Base-by-base conservation (phyloP, 441 rosid genomes). In the Erodium trifolium region DNA sequence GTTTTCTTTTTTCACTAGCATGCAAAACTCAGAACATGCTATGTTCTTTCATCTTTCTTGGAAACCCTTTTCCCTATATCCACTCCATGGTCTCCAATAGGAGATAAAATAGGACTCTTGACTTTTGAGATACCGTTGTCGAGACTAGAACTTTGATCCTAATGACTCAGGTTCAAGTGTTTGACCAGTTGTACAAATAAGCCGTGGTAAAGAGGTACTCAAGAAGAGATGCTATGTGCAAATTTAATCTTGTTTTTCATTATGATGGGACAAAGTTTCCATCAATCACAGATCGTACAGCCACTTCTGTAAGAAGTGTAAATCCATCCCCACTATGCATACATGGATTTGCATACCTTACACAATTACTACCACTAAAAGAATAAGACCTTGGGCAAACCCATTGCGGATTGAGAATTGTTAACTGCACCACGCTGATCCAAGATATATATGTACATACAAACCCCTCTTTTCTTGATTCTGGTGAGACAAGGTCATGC, bases 381-480 rank as follows among this genome's bases (percentile, higher is more conserved):
- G 65, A 9, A 60, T 9, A 60, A 27, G 13, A 59, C 45, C 34
- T n/a, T 62, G 53, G 1, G 9, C 62, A 68, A 69, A 72, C 75
- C 77, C 74, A 72, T 41, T 67, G 14, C 17, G 43, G 37, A 71
- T 66, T 77, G 67, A 55, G 68, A 45, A 45, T 8, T 12, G 51
- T 31, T 19, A 67, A 39, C 67, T 57, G 53, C 45, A 27, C 12
- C 35, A 67, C 23, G 72, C 71, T 45, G 16, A 27, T 49, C 34
- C 47, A 45, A 18, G 63, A 49, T 34, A 70, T 39, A 29, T 39
- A 29, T 57, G 8, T n/a, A 37, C 27, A 19, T 57, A 7, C 13
- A 37, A 27, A 43, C 67, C 62, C 27, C 5, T 3, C 71, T 64
- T 14, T 5, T 29, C 67, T 59, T 39, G 69, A 67, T 68, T 55